Percentiles rank a stretch among this genome's conserved stretches.
Conservation (phyloP, 139 green algal genomes). For the Spirogloea muscicola region DNA sequence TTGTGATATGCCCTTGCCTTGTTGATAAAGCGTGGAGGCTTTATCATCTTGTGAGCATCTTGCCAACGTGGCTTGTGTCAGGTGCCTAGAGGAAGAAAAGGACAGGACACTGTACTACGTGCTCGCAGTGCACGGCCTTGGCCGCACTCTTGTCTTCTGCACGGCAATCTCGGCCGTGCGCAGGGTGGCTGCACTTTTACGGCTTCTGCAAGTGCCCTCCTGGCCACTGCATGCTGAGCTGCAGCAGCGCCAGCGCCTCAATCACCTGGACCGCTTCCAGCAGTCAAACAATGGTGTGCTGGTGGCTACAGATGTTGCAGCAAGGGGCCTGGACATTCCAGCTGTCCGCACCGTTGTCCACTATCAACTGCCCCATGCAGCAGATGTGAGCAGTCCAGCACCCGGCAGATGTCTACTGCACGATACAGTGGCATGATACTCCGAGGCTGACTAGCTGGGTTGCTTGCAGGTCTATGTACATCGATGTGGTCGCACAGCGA, state of each 20-base stretch:
- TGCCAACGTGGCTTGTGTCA: conserved; percentile 47
- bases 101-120: conserved; percentile 86
- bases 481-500: conserved; percentile 79
- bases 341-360: conserved; percentile 74
- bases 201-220: conserved; percentile 61
- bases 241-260: conserved; percentile 93
- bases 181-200: conserved; percentile 75
- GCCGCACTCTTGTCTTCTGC: conserved; percentile 88
- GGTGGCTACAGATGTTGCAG: conserved; percentile 94
- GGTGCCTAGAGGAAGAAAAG: conserved; percentile 61
- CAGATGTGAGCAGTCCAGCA: conserved; percentile 31
- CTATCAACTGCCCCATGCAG: conserved; percentile 88
- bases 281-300: conserved; percentile 61
- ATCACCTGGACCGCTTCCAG: conserved; percentile 90
- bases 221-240: conserved; percentile 74
- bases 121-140: conserved; percentile 54
- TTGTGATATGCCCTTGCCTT: background rate
- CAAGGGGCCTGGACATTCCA: conserved; percentile 85
- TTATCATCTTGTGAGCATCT: conserved; percentile 6
- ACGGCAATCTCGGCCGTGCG: conserved; percentile 79
- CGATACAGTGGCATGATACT: too few species aligned
- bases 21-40: background rate
- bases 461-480: conserved; percentile 92
- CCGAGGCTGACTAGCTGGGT: too few species aligned
- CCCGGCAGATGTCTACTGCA: background rate